phyloP scores from a whole-genome alignment of 768 basidiomycete genomes.

The Leucosporidium yakuticum region DNA sequence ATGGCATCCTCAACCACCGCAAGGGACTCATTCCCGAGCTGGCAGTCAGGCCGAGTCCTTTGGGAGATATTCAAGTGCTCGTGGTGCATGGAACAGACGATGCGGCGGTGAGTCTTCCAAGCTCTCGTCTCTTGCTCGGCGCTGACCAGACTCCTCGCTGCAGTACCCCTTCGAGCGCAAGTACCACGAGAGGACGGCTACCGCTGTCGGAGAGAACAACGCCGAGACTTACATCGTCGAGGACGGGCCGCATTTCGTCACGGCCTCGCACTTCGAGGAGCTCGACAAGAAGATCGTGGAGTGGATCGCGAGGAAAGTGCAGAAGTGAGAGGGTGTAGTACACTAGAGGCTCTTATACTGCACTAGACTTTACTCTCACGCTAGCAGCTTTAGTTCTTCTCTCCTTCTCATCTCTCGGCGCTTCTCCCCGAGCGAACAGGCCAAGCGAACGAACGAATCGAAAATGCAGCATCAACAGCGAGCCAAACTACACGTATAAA shows the following conservation, averaged over 20 bases:
- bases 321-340: background rate
- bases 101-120: background rate
- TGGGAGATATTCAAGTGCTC: background rate
- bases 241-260: constrained; percentile 5
- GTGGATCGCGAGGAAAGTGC: background rate
- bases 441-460: too few relatives aligned
- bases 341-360: too few relatives aligned
- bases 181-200: background rate
- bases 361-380: too few relatives aligned
- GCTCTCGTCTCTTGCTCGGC: background rate
- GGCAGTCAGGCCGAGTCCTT: background rate
- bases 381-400: too few relatives aligned
- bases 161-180: constrained; percentile 10
- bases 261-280: background rate
- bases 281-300: background rate
- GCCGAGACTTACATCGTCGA: background rate
- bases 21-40: background rate
- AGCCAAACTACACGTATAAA: too few relatives aligned
- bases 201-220: background rate
- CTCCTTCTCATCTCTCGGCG: too few relatives aligned
- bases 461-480: too few relatives aligned
- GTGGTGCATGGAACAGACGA: constrained; percentile 6
- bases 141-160: background rate
- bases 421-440: too few relatives aligned
- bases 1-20: background rate